phyloP scores from a whole-genome alignment of 768 basidiomycete species.

The Royoungia palumana region DNA sequence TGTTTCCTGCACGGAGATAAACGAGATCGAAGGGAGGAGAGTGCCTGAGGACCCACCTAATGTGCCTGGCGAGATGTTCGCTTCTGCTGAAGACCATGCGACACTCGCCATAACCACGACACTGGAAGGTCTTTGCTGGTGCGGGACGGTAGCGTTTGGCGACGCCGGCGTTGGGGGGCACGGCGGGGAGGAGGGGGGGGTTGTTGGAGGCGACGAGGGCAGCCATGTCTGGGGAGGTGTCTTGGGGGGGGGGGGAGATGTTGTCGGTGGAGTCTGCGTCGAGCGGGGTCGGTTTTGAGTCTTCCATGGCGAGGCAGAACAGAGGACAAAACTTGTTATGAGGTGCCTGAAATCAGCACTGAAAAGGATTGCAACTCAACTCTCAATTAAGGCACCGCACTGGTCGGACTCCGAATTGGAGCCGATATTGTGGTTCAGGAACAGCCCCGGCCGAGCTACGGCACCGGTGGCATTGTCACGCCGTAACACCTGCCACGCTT shows the following conservation, averaged over 20 bases:
- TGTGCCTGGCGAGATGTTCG: slow-evolving; percentile 94
- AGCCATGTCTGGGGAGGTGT: slow-evolving; percentile 26
- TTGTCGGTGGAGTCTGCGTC: slow-evolving; percentile 19
- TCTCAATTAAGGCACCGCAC: slow-evolving; percentile 36
- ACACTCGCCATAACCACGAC: slow-evolving; percentile 92
- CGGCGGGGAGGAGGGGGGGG: slow-evolving; percentile 19
- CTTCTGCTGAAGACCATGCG: slow-evolving; percentile 94
- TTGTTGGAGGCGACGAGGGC: slow-evolving; percentile 30
- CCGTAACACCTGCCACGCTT: slow-evolving; percentile 18
- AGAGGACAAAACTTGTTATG: slow-evolving; percentile 34
- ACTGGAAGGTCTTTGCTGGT: slow-evolving; percentile 92
- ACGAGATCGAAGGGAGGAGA: slow-evolving; percentile 22
- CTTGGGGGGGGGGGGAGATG: slow-evolving; percentile 1
- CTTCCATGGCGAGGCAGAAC: slow-evolving; percentile 33
- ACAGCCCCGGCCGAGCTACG: slow-evolving; percentile 34
- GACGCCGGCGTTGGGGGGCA: slow-evolving; percentile 22
- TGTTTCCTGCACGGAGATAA: slow-evolving; percentile 70
- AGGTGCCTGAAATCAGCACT: slow-evolving; percentile 34
- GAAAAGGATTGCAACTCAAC: slow-evolving; percentile 27
- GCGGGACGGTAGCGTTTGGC: slow-evolving; percentile 75
- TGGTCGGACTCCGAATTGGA: slow-evolving; percentile 29
- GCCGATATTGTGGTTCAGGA: slow-evolving; percentile 29
- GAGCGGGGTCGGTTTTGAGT: slow-evolving; percentile 32
- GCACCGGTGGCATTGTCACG: slow-evolving; percentile 30
- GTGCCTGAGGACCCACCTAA: slow-evolving; percentile 60